Conservation (phyloP, 2,329 filamentous ascomycete species). For the Diaporthe aspalathi region DNA sequence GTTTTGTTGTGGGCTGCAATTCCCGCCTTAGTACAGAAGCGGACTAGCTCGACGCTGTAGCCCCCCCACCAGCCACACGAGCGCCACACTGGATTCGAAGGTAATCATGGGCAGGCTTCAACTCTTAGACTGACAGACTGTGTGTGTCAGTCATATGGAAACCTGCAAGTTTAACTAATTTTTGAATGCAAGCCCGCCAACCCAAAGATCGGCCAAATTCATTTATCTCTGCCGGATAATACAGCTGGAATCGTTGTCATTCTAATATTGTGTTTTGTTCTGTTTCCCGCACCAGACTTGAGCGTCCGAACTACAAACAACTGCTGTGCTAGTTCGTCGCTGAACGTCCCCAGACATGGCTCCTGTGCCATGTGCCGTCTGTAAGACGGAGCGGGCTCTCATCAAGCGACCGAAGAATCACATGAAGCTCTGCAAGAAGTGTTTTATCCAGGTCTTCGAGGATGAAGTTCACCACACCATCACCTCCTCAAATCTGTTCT, state of each 20-base stretch:
- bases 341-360: slow-evolving; percentile 69
- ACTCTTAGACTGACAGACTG: neutral
- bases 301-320: neutral
- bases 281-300: neutral
- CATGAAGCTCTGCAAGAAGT: slow-evolving; percentile 89
- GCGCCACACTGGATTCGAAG: slow-evolving; percentile 2
- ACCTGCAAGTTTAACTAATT: neutral
- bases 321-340: neutral
- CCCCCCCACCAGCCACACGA: slow-evolving; percentile 9
- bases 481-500: slow-evolving; percentile 81
- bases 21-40: neutral
- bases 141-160: neutral
- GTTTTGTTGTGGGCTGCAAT: slow-evolving; percentile 37
- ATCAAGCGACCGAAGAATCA: slow-evolving; percentile 96
- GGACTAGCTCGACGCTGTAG: neutral
- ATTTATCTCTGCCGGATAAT: neutral
- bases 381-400: slow-evolving; percentile 80
- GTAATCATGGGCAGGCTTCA: neutral
- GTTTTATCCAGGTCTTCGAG: slow-evolving; percentile 90
- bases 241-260: neutral
- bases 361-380: slow-evolving; percentile 79
- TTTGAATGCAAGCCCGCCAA: neutral
- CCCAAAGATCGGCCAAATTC: neutral
- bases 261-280: neutral
- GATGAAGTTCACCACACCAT: slow-evolving; percentile 96